Percentiles rank a stretch among this genome's conserved stretches.
These are phyloP conservation scores for Apiospora phragmitis DNA, from an alignment of 2,329 filamentous ascomycete genomes.

Conservation along the genomic window DNA sequence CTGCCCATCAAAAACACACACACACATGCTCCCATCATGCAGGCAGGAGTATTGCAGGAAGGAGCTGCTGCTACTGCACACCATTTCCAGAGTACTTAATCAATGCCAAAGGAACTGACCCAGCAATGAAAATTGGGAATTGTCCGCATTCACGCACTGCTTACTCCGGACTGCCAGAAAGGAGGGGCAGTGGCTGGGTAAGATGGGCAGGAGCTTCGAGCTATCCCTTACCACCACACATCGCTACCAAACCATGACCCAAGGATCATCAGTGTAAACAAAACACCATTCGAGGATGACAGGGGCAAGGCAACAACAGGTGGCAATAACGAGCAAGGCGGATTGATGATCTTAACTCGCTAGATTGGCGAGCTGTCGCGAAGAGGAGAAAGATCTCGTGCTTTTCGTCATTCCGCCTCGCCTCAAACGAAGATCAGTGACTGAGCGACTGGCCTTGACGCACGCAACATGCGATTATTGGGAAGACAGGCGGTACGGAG, in stretches of 20 bases:
- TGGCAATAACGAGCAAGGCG: neutral
- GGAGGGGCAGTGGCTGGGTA: neutral
- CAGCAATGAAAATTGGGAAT: neutral
- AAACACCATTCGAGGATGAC: neutral
- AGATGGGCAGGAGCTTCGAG: neutral
- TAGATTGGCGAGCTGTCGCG: neutral
- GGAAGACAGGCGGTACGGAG: neutral
- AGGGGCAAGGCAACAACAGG: neutral
- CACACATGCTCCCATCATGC: neutral
- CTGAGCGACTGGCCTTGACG: neutral
- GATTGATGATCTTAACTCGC: neutral
- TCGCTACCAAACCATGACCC: neutral
- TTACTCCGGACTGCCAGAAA: neutral
- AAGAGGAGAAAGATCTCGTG: neutral
- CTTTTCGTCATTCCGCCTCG: neutral
- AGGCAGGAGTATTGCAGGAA: neutral
- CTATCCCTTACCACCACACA: neutral
- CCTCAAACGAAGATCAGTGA: neutral
- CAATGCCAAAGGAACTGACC: neutral
- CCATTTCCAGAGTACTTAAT: neutral
- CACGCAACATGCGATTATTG: neutral
- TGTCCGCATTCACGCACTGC: neutral
- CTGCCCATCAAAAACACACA: neutral
- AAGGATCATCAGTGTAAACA: neutral
- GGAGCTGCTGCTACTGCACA: neutral